Percentiles rank a stretch among this genome's conserved stretches.
Evolutionary conservation across 78 protist genomes (phyloP).

Genomic region (Bigelowiella natans): DNA sequence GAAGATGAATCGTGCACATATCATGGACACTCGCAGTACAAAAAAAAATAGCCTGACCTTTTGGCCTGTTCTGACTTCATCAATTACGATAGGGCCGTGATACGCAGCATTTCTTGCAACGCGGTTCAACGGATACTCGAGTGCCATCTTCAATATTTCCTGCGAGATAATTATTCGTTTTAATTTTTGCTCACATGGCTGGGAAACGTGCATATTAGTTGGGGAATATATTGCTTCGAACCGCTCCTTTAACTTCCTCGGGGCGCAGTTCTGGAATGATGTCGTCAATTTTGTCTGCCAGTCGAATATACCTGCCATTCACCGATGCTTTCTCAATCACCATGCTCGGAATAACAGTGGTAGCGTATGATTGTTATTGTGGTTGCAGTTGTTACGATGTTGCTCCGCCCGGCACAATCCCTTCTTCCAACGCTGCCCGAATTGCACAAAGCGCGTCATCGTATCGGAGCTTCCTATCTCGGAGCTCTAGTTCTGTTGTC

Average conservation of each 20-base stretch:
- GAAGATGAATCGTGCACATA: not conserved
- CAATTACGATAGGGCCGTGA: not conserved
- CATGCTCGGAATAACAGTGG: not conserved
- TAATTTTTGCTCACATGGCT: not conserved
- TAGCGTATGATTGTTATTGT: not conserved
- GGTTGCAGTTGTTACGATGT: not conserved
- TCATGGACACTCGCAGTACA: not conserved
- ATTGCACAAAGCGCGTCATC: not conserved
- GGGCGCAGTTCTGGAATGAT: not conserved
- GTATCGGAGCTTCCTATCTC: not conserved
- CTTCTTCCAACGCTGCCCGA: not conserved
- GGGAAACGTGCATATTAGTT: not conserved
- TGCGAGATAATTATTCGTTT: not conserved
- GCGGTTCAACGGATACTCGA: not conserved
- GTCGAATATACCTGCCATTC: not conserved
- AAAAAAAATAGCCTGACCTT: not conserved
- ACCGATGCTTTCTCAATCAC: not conserved
- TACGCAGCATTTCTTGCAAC: not conserved
- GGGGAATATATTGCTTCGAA: not conserved
- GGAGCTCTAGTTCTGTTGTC: not conserved
- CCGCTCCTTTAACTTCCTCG: no score
- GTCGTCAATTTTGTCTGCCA: not conserved
- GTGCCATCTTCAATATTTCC: not conserved
- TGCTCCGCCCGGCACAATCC: not conserved
- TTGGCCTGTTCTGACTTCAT: not conserved